Percentiles rank a stretch among this genome's conserved stretches.
Evolutionary conservation across 352 stramenopile species (phyloP).

Genomic region (Globisporangium spinosum): DNA sequence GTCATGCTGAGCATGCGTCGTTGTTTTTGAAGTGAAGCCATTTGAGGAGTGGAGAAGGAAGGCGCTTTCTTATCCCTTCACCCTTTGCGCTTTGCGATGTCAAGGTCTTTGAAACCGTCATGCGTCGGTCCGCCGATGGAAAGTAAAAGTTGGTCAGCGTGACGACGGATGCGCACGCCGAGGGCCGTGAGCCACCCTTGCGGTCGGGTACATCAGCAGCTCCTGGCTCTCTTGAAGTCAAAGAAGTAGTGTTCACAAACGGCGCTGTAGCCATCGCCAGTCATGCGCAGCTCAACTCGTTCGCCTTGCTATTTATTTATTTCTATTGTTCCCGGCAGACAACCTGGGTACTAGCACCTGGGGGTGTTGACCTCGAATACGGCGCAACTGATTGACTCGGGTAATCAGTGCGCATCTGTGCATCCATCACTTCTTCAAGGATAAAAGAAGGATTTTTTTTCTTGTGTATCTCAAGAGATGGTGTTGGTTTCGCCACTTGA

Average conservation of each 20-base stretch:
- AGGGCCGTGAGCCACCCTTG: not conserved
- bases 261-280: conserved; percentile 1
- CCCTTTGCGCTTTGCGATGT: not conserved
- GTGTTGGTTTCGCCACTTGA: conserved; percentile 4
- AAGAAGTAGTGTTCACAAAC: not conserved
- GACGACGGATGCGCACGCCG: not conserved
- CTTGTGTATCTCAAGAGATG: not conserved
- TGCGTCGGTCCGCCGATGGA: not conserved
- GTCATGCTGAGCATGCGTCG: not conserved
- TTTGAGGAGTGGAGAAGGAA: not conserved
- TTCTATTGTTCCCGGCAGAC: not conserved
- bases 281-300: not conserved
- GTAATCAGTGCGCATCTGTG: conserved; percentile 1
- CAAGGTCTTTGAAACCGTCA: not conserved
- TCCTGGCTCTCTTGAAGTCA: not conserved
- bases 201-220: not conserved
- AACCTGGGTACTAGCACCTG: no score
- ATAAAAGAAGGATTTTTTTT: not conserved
- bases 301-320: not conserved
- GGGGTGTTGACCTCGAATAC: not conserved
- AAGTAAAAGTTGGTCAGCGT: not conserved
- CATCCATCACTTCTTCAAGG: conserved; percentile 8
- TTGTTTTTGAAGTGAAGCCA: not conserved
- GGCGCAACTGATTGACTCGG: not conserved
- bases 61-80: not conserved